Percentiles rank a stretch among this genome's conserved stretches.
Conservation (phyloP, 202 grass and related monocot species). For the Carex sylvatica region DNA sequence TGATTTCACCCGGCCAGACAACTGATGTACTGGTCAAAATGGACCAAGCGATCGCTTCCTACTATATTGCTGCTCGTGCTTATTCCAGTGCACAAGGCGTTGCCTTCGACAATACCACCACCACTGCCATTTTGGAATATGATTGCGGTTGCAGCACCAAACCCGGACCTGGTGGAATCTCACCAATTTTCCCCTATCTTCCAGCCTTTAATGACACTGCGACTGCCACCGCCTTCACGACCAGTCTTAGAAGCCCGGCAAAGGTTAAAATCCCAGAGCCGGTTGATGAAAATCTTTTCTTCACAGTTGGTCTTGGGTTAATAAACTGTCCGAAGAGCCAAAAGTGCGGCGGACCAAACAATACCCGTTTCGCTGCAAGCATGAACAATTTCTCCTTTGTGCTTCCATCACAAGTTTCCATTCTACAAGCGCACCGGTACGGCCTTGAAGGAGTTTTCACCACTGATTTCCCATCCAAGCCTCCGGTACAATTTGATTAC, state of each 20-base stretch:
- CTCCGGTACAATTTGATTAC: conserved; percentile 65
- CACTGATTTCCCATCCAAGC: conserved; percentile 58
- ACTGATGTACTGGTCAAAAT: conserved; percentile 71
- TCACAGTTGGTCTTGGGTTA: conserved; percentile 65
- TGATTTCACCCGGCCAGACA: conserved; percentile 68
- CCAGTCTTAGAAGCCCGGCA: conserved; percentile 44
- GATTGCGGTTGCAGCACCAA: conserved; percentile 53
- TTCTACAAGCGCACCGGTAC: conserved; percentile 58
- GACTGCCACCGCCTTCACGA: conserved; percentile 51
- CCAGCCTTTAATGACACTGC: conserved; percentile 68
- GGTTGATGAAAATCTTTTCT: conserved; percentile 65
- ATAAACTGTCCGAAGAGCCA: conserved; percentile 44
- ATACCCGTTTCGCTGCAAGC: conserved; percentile 65
- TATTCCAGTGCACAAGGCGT: conserved; percentile 45
- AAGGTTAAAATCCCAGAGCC: conserved; percentile 44
- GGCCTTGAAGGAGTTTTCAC: conserved; percentile 55
- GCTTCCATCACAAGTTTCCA: conserved; percentile 46
- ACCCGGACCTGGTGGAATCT: conserved; percentile 21
- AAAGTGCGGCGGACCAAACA: conserved; percentile 52
- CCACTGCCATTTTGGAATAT: conserved; percentile 73
- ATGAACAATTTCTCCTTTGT: conserved; percentile 77
- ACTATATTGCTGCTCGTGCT: conserved; percentile 60
- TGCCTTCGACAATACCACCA: conserved; percentile 68
- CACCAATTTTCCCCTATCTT: conserved; percentile 50
- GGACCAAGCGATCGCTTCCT: conserved; percentile 59